Base-by-base conservation (phyloP, 2,329 filamentous ascomycete species). In the Hawksworthiomyces lignivorus region DNA sequence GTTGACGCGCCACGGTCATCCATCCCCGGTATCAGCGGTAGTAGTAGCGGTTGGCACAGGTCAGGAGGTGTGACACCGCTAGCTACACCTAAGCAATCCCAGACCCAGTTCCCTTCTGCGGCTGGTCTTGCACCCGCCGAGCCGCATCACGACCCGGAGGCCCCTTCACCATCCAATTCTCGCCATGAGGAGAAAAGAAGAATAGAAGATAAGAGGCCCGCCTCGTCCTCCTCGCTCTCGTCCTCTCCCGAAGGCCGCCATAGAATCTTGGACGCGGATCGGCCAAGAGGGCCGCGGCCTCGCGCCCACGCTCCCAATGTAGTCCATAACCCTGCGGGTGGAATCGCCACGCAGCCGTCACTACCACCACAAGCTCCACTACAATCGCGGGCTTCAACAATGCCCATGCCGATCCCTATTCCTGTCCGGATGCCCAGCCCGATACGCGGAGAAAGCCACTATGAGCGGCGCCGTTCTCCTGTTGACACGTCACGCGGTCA, bases 41-140 rank as follows among this genome's bases (percentile, higher is more conserved):
- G 18, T n/a, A 11, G 5, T 14, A 34, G 12, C 9, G 35, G 44
- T 10, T 49, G 60, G 31, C 53, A 60, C n/a, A 62, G 56, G 19
- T 60, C 64, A 3, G 56, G 61, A 43, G 58, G 55, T 11, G 54
- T 57, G 8, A 60, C 61, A 1, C 59, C 61, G 18, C 52, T 63
- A 10, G 58, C 62, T 11, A 53, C 62, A 2, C 56, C 61, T 10
- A 54, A 48, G 21, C 31, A 44, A 4, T 45, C 47, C 2, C 52
- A 53, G 7, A 39, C 43, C 1, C 46, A 49, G 2, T 48, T 54
- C 21, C 38, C 43, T 0, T 29, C 29, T 14, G 22, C 35, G 34
- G 17, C 30, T n/a, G n/a, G n/a, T n/a, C n/a, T n/a, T n/a, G n/a
- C n/a, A n/a, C n/a, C n/a, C n/a, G n/a, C n/a, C n/a, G n/a, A n/a